These are phyloP conservation scores for Fomitopsis pulvina DNA, from an alignment of 768 basidiomycete species.

Conservation along the genomic window DNA sequence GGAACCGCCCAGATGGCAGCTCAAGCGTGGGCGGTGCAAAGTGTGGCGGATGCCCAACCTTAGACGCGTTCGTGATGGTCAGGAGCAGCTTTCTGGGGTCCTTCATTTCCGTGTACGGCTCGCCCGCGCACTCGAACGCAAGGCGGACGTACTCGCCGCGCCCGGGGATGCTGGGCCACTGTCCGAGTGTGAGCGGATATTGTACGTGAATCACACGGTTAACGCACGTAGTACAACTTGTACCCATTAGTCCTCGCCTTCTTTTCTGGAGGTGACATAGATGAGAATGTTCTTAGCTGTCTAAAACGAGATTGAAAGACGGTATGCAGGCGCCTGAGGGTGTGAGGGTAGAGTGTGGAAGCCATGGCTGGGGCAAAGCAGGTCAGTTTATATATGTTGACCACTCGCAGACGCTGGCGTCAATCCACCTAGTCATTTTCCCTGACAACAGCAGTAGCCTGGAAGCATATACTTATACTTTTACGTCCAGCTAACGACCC, in stretches of 20 bases:
- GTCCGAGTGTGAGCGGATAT: not conserved
- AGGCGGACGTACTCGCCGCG: constrained; percentile 34
- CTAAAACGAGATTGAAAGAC: not conserved
- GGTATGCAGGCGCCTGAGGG: not conserved
- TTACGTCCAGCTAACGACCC: too few species aligned
- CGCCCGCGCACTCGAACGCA: constrained; percentile 29
- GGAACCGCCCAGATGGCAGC: constrained; percentile 20
- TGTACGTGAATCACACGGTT: not conserved
- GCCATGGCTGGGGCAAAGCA: too few species aligned
- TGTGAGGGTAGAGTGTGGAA: not conserved
- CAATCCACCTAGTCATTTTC: too few species aligned
- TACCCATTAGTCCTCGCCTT: constrained; percentile 16
- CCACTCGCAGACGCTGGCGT: too few species aligned
- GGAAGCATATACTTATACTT: too few species aligned
- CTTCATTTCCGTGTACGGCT: constrained; percentile 26
- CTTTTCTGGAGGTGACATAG: constrained; percentile 13
- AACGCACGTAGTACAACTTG: constrained; percentile 21
- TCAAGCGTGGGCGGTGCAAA: constrained; percentile 38
- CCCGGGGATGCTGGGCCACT: constrained; percentile 31
- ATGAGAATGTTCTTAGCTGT: not conserved
- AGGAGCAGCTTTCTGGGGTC: constrained; percentile 11
- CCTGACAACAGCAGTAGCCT: too few species aligned
- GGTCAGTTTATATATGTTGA: too few species aligned
- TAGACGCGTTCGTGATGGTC: constrained; percentile 14
- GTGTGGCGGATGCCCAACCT: constrained; percentile 22